Percentiles rank a stretch among this genome's conserved stretches.
Evolutionary conservation across 768 basidiomycete species (phyloP).

Genomic region (Lentinula boryana): DNA sequence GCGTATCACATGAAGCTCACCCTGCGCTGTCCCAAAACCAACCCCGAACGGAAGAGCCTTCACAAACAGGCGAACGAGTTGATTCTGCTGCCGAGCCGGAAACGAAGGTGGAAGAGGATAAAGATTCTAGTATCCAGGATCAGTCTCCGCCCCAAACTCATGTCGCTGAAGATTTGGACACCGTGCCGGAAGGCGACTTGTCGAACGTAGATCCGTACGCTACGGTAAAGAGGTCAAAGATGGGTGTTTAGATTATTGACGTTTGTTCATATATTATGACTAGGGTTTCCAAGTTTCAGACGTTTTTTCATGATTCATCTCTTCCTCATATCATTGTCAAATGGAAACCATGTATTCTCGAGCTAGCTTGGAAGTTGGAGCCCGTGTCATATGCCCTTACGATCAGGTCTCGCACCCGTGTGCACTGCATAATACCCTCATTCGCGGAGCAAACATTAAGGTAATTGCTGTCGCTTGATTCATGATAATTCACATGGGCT

Average conservation of each 20-base stretch:
- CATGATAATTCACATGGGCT: too few species aligned
- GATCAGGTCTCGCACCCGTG: too few species aligned
- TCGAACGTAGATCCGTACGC: constrained; percentile 1
- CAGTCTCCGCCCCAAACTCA: not conserved
- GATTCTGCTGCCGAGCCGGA: not conserved
- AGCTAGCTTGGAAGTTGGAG: too few species aligned
- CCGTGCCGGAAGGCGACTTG: not conserved
- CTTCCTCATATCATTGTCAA: not conserved
- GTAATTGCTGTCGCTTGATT: too few species aligned
- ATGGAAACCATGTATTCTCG: not conserved
- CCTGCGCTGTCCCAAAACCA: not conserved
- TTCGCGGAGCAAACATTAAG: too few species aligned
- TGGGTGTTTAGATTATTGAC: not conserved
- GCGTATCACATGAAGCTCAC: not conserved
- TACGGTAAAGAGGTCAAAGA: not conserved
- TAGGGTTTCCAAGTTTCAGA: not conserved
- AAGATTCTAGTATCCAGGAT: not conserved
- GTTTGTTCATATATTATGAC: not conserved
- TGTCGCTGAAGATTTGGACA: not conserved
- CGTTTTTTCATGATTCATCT: not conserved
- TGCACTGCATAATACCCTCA: too few species aligned
- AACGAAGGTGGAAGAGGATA: not conserved
- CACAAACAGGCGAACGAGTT: too few species aligned
- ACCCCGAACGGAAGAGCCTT: not conserved
- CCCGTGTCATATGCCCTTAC: too few species aligned